Evolutionary conservation across 2,329 filamentous ascomycete genomes (phyloP).

Genomic region (Fusarium nanum): DNA sequence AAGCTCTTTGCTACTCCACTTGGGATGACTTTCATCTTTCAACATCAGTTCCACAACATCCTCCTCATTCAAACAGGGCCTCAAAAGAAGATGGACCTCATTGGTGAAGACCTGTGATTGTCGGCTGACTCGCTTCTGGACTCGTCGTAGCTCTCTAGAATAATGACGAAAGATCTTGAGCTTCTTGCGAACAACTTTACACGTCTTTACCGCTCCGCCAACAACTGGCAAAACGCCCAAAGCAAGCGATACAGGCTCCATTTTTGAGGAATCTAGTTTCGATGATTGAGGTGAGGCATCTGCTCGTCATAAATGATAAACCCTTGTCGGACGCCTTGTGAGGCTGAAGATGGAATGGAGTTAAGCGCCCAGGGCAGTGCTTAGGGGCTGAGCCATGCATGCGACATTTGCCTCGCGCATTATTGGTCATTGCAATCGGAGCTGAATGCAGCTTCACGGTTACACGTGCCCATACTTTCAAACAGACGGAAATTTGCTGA

Average conservation of each 20-base stretch:
- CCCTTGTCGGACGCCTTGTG: background rate
- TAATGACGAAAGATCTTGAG: background rate
- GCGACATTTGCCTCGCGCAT: background rate
- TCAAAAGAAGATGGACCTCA: background rate
- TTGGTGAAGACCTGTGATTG: background rate
- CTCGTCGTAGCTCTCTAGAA: background rate
- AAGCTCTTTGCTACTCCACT: background rate
- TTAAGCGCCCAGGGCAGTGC: background rate
- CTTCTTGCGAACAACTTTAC: background rate
- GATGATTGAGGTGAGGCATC: background rate
- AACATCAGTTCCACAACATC: background rate
- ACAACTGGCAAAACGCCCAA: background rate
- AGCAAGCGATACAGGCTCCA: background rate
- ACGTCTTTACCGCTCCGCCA: background rate
- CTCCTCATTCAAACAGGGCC: background rate
- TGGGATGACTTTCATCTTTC: background rate
- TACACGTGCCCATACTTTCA: background rate
- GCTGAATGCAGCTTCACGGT: background rate
- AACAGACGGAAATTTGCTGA: background rate
- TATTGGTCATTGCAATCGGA: background rate
- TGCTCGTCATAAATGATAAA: background rate
- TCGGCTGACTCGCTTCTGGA: background rate
- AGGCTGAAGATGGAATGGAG: background rate
- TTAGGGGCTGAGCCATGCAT: background rate
- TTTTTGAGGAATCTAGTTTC: background rate